phyloP scores from a whole-genome alignment of 352 stramenopile species.

The Globisporangium apiculatum region DNA sequence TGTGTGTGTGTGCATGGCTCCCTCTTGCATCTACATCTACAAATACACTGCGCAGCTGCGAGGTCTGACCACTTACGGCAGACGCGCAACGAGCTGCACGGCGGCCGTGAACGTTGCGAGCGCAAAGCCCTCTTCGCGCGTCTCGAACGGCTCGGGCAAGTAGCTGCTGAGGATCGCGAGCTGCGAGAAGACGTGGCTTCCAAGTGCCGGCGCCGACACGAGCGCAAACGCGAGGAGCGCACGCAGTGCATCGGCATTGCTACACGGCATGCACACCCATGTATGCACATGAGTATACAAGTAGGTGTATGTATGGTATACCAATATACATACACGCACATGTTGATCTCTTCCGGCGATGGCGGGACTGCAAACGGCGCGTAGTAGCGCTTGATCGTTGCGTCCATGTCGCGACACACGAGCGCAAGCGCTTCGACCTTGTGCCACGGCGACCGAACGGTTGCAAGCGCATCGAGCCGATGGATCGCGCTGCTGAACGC shows the following conservation, averaged over 20 bases:
- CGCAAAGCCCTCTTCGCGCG: slow-evolving; percentile 41
- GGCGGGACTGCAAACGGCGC: slow-evolving; percentile 11
- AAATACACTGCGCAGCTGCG: neutral
- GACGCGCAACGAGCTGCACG: slow-evolving; percentile 30
- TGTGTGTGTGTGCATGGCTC: neutral
- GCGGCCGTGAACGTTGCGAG: slow-evolving; percentile 40
- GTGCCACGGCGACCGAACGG: slow-evolving; percentile 42
- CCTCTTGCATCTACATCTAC: neutral
- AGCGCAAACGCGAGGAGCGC: slow-evolving; percentile 52
- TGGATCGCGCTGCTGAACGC: slow-evolving; percentile 34
- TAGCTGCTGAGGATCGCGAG: slow-evolving; percentile 54
- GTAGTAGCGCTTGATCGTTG: slow-evolving; percentile 38
- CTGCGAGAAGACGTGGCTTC: slow-evolving; percentile 46
- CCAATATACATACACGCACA: slow-evolving; percentile 15
- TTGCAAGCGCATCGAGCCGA: slow-evolving; percentile 35
- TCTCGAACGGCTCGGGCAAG: slow-evolving; percentile 19
- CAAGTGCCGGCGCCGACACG: slow-evolving; percentile 31
- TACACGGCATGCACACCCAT: slow-evolving; percentile 4
- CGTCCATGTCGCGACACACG: slow-evolving; percentile 40
- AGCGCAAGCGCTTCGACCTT: slow-evolving; percentile 41
- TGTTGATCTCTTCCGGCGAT: slow-evolving; percentile 22
- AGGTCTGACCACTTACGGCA: slow-evolving; percentile 12
- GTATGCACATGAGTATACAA: too few relatives aligned
- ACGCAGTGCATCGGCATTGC: slow-evolving; percentile 37
- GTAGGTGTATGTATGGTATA: too few relatives aligned